Base-by-base conservation (phyloP, 352 stramenopile species). In the Globisporangium nodosum region DNA sequence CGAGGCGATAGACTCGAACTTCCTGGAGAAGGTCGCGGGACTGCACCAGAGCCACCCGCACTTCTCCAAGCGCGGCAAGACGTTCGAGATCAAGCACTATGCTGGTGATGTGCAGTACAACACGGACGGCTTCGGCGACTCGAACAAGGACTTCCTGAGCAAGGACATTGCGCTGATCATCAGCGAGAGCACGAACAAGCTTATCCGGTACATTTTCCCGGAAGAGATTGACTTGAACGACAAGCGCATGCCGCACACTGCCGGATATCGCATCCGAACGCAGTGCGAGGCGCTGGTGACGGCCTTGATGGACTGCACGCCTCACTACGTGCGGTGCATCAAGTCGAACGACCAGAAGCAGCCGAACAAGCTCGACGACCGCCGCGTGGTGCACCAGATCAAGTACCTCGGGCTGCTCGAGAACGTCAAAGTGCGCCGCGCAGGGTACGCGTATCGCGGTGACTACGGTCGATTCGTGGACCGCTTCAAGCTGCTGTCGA, bases 291-390 rank as follows among this genome's bases (percentile, higher is more conserved):
- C 83, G 31, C 82, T 97, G 37, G 88, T 97, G 21, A 81, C 73
- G 0, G 82, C 80, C 11, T 63, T 97, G 27, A 94, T 96, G 81
- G 81, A 94, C 57, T 97, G 90, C 66, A 91, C 90, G 24, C 90
- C 88, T 60, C 85, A 96, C 55, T 96, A 97, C 50, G 87, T 96
- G 50, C 85, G 88, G n/a, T 96, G 86, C 57, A 95, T 97, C 58
- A 96, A 97, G 65, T 92, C 85, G 4, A 97, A 97, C 58, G 89
- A 96, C 61, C 75, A 94, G 46, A 96, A 96, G 50, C 75, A 88
- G 42, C 54, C 87, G 5, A 88, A 92, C 63, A 78, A 85, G 48
- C 87, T 96, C 59, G 85, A 97, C 52, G 85, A 92, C 39, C 76
- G 87, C 8, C 85, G 89, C 18, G 87, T 96, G 11, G 53, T 92